Evolutionary conservation across 164 flowering plant species (phyloP).

Genomic region (Vitis rotundifolia): DNA sequence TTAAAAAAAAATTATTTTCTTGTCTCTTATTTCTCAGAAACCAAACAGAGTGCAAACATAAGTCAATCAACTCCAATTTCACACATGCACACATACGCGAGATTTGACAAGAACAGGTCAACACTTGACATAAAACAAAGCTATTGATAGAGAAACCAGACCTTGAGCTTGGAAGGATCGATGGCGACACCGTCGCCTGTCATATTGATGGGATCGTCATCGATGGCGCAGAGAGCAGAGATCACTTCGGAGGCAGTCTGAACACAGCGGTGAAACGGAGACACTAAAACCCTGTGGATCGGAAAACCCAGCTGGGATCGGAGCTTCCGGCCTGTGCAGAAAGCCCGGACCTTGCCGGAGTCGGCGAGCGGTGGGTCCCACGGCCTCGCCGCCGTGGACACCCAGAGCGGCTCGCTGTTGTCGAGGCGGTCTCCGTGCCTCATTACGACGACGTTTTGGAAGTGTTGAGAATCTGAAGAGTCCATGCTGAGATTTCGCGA

Average conservation of each 20-base stretch:
- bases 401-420: conserved; percentile 67
- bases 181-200: conserved; percentile 30
- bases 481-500: background rate
- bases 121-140: too few relatives aligned
- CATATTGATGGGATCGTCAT: conserved; percentile 22
- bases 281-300: conserved; percentile 72
- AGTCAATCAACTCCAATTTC: too few relatives aligned
- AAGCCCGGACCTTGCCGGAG: conserved; percentile 57
- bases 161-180: conserved; percentile 71
- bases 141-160: conserved; percentile 4
- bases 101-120: too few relatives aligned
- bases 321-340: conserved; percentile 48
- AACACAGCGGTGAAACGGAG: conserved; percentile 79
- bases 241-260: conserved; percentile 73
- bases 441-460: conserved; percentile 81
- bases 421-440: conserved; percentile 90
- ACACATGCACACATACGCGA: too few relatives aligned
- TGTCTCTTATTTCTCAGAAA: too few relatives aligned
- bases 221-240: conserved; percentile 51
- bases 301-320: conserved; percentile 37
- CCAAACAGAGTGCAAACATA: too few relatives aligned
- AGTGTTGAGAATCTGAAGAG: background rate
- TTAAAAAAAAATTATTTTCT: too few relatives aligned
- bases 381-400: conserved; percentile 48
- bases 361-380: conserved; percentile 83